Base-by-base conservation (phyloP, 108 stramenopile genomes). In the Pseudonitzschia pungens region DNA sequence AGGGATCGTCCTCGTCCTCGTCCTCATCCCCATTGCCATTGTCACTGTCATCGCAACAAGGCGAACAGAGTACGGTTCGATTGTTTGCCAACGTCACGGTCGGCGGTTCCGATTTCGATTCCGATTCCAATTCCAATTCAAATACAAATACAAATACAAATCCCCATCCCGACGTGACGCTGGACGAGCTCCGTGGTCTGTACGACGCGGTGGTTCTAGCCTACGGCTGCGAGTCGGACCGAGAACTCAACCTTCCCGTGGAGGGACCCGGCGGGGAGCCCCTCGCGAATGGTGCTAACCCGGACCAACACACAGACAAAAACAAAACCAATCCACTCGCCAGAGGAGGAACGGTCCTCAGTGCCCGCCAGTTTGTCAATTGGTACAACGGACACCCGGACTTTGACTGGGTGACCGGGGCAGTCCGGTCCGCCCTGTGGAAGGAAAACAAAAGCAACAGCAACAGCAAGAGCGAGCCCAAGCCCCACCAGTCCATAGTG, bases 361-460 rank as follows among this genome's bases (percentile, higher is more conserved):
- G 87, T 51, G 97, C 99, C 5, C 75, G 97, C 3, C 82, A 92
- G 60, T 98, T 98, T 83, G 98, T 99, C 28, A 89, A 89, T 50
- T 99, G 98, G 97, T 97, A 97, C 82, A 98, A 98, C 82, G 95
- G 93, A 15, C 86, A 88, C 83, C 82, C 83, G 10, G 85, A 89
- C 51, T 87, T 75, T 74, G 60, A 28, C 36, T 73, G 80, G 64
- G 72, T 92, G 27, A 85, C 81, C 16, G 43, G 67, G 0, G 73
- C 79, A 2, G 83, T 88, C 28, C 20, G 71, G 24, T 18, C 77
- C 22, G 81, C 77, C 41, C 62, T 84, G 51, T 73, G 65, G 71
- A 74, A 59, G 22, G 60, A 40, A 20, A 15, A 16, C 14, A 11
- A 12, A 3, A 22, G 29, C 26, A 26, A 22, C 12, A 57, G 24